A percentile compares a stretch with the other conserved stretches of the same genome.
phyloP scores from a whole-genome alignment of 1,284 basidiomycete species.

The Mycena sp. region DNA sequence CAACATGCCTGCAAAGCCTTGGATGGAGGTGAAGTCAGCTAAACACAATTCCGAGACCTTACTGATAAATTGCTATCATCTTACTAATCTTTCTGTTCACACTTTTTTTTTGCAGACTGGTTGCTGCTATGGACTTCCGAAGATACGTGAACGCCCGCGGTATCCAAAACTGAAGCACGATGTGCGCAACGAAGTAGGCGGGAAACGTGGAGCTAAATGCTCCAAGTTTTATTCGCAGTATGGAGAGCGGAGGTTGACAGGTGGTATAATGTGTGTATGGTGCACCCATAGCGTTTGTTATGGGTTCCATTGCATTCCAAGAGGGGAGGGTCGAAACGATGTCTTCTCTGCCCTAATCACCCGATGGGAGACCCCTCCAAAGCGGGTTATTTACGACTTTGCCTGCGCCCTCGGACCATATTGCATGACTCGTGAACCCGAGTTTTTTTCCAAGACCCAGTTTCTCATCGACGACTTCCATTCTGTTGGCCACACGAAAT shows the following conservation, averaged over 20 bases:
- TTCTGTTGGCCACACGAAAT: conserved; percentile 40
- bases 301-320: conserved; percentile 18
- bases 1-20: not conserved
- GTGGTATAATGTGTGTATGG: conserved; percentile 17
- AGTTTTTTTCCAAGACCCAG: conserved; percentile 41
- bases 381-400: conserved; percentile 42
- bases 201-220: conserved; percentile 21
- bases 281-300: conserved; percentile 22
- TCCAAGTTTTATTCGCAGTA: conserved; percentile 38
- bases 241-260: conserved; percentile 22
- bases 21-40: not conserved
- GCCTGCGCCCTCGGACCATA: conserved; percentile 43
- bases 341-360: conserved; percentile 13
- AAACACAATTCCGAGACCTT: not conserved
- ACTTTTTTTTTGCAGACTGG: conserved; percentile 25
- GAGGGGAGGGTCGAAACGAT: conserved; percentile 16
- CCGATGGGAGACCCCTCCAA: conserved; percentile 33
- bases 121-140: conserved; percentile 30
- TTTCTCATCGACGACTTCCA: conserved; percentile 48
- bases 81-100: not conserved
- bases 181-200: conserved; percentile 10
- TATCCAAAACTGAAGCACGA: conserved; percentile 31
- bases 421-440: conserved; percentile 39
- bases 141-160: conserved; percentile 28
- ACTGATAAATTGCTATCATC: too few relatives aligned